Conservation (phyloP, 805 yeast genomes). For the Yarrowia sp. region DNA sequence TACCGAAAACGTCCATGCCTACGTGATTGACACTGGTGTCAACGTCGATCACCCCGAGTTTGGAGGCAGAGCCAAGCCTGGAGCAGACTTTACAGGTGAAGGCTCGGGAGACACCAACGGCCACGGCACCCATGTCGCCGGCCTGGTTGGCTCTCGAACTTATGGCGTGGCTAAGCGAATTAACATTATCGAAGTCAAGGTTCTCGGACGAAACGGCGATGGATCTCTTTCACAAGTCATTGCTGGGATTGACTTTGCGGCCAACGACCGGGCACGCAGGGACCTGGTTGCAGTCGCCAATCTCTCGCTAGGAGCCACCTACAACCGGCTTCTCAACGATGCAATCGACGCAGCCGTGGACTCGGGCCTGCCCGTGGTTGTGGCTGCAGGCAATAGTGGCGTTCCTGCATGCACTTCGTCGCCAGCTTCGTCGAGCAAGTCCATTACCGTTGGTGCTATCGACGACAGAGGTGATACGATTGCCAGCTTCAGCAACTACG, state of each 20-base stretch:
- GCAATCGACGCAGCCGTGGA: constrained; percentile 47
- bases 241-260: constrained; percentile 52
- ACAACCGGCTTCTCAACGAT: constrained; percentile 44
- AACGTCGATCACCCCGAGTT: constrained; percentile 55
- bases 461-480: constrained; percentile 75
- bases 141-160: constrained; percentile 76
- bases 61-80: constrained; percentile 53
- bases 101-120: constrained; percentile 75
- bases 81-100: constrained; percentile 57
- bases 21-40: constrained; percentile 84
- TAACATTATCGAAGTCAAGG: constrained; percentile 74
- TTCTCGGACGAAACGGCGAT: constrained; percentile 68
- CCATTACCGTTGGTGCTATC: constrained; percentile 87
- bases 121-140: constrained; percentile 95
- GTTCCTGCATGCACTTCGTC: constrained; percentile 79
- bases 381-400: constrained; percentile 70
- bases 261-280: constrained; percentile 43
- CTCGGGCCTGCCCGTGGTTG: constrained; percentile 47
- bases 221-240: constrained; percentile 58
- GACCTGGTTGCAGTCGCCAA: constrained; percentile 43
- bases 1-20: constrained; percentile 60
- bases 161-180: constrained; percentile 84
- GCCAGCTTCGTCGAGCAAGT: constrained; percentile 78
- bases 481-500: constrained; percentile 90
- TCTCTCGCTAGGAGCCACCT: constrained; percentile 47